Evolutionary conservation across 305 asterid genomes (phyloP).

Genomic region (Euphrasia arctica): DNA sequence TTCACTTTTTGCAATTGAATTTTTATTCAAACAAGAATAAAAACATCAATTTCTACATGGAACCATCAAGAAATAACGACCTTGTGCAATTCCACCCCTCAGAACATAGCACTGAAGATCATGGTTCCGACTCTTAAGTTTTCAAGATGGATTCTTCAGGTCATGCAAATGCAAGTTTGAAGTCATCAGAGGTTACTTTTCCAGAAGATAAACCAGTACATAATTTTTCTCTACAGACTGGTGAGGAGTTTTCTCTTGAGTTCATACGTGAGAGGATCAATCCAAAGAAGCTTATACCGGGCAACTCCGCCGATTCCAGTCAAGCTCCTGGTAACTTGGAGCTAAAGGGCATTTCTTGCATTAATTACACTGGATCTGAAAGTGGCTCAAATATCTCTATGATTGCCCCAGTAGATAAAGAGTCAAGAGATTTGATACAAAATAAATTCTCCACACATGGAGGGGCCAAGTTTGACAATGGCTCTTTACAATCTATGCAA

Average conservation of each 20-base stretch:
- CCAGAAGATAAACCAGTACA: conserved; percentile 52
- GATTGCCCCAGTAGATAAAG: conserved; percentile 36
- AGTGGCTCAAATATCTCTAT: conserved; percentile 46
- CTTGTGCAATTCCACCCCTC: conserved; percentile 34
- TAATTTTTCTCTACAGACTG: conserved; percentile 71
- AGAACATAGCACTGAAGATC: conserved; percentile 34
- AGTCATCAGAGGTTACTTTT: conserved; percentile 31
- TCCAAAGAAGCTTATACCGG: conserved; percentile 43
- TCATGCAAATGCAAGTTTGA: conserved; percentile 33
- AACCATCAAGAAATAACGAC: conserved; percentile 40
- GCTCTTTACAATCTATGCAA: conserved; percentile 25
- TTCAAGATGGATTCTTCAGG: conserved; percentile 37
- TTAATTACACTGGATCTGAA: conserved; percentile 40
- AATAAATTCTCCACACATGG: conserved; percentile 32
- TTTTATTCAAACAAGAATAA: conserved; percentile 22
- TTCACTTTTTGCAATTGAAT: conserved; percentile 24
- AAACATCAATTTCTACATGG: conserved; percentile 38
- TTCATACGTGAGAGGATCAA: conserved; percentile 65
- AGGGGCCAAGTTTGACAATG: conserved; percentile 34
- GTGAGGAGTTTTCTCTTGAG: conserved; percentile 74
- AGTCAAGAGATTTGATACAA: conserved; percentile 32
- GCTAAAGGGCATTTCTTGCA: conserved; percentile 46
- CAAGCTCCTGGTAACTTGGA: conserved; percentile 46
- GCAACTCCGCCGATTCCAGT: conserved; percentile 38
- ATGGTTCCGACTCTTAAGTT: conserved; percentile 40